Conservation (phyloP, 306 rosid species). For the Ormosia semicastrata region DNA sequence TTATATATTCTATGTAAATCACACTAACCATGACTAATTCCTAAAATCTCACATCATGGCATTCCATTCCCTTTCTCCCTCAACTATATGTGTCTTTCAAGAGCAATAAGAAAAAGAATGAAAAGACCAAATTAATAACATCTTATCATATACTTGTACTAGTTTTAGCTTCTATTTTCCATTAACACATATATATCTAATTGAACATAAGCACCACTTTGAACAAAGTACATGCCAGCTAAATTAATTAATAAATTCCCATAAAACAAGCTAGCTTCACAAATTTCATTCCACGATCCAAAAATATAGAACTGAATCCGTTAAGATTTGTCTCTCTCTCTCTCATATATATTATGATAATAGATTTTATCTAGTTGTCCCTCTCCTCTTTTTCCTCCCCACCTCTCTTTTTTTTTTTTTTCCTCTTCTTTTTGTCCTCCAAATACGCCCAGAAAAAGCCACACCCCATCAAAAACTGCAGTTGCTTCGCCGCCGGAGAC, state of each 20-base stretch:
- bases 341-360: neutral
- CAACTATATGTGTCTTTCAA: neutral
- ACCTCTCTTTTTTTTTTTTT: neutral
- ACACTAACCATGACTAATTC: too few species aligned
- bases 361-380: too few species aligned
- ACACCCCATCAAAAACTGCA: constrained; percentile 12
- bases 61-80: too few species aligned
- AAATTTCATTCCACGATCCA: neutral
- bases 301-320: constrained; percentile 37
- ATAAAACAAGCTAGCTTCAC: neutral
- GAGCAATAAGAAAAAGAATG: neutral
- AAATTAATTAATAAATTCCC: neutral
- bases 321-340: constrained; percentile 7
- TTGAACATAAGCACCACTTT: too few species aligned
- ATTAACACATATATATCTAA: too few species aligned
- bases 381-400: constrained; percentile 17
- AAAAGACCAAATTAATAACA: neutral
- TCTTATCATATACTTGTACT: neutral
- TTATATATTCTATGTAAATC: too few species aligned
- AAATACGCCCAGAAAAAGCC: neutral
- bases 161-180: neutral
- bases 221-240: neutral
- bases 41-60: too few species aligned
- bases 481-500: constrained; percentile 56
- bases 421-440: neutral